phyloP scores from a whole-genome alignment of 2,329 filamentous ascomycete genomes.

The Cladosporium sp. region DNA sequence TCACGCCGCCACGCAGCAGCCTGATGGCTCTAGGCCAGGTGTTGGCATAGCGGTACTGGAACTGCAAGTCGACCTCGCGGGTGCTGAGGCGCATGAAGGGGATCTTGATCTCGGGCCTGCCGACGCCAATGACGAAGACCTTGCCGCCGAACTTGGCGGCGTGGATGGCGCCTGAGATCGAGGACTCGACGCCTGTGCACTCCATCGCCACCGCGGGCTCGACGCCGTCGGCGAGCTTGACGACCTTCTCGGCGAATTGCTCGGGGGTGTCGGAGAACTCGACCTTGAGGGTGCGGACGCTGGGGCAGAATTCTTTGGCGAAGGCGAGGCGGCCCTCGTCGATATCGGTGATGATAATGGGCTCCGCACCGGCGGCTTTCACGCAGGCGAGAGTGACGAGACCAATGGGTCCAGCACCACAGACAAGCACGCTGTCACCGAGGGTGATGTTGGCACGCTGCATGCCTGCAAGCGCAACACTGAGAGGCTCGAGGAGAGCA shows the following conservation, averaged over 20 bases:
- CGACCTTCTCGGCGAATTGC: slow-evolving; percentile 65
- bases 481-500: slow-evolving; percentile 83
- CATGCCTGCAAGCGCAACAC: slow-evolving; percentile 82
- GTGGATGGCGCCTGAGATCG: slow-evolving; percentile 81
- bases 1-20: slow-evolving; percentile 75
- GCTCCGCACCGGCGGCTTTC: slow-evolving; percentile 80
- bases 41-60: slow-evolving; percentile 95
- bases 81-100: slow-evolving; percentile 93
- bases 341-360: slow-evolving; percentile 91
- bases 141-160: slow-evolving; percentile 91
- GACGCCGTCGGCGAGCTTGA: slow-evolving; percentile 68
- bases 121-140: slow-evolving; percentile 94
- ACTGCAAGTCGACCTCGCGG: slow-evolving; percentile 88
- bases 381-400: slow-evolving; percentile 82
- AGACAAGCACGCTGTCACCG: slow-evolving; percentile 83
- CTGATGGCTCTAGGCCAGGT: slow-evolving; percentile 94
- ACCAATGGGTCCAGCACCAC: slow-evolving; percentile 90
- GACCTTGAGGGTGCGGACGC: slow-evolving; percentile 76
- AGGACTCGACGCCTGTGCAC: slow-evolving; percentile 92
- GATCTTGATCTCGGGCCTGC: slow-evolving; percentile 90
- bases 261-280: slow-evolving; percentile 60
- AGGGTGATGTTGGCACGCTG: slow-evolving; percentile 75
- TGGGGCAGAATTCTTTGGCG: slow-evolving; percentile 76
- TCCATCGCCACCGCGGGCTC: slow-evolving; percentile 82
- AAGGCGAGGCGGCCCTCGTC: slow-evolving; percentile 80